Conservation (phyloP, 345 rosid genomes). For the Mangifera indica region DNA sequence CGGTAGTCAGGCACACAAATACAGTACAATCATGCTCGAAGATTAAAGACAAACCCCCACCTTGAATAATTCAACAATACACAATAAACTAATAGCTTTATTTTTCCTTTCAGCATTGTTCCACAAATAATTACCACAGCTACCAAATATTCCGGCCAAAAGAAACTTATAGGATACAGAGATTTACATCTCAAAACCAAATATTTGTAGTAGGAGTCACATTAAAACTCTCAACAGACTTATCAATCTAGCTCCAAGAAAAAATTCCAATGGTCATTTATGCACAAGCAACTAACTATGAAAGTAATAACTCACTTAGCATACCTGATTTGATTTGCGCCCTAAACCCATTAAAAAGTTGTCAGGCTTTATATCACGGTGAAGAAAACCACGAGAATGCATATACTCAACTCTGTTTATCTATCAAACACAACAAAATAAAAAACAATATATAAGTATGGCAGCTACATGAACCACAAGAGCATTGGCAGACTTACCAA, state of each 20-base stretch:
- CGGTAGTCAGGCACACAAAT: too few species aligned
- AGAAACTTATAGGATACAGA: not conserved
- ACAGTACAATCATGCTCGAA: too few species aligned
- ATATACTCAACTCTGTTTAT: slow-evolving; percentile 86
- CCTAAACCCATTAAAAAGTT: slow-evolving; percentile 93
- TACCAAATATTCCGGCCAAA: not conserved
- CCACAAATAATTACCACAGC: not conserved
- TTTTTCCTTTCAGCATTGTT: not conserved
- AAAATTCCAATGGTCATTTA: not conserved
- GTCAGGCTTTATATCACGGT: slow-evolving; percentile 93
- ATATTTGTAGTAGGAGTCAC: not conserved
- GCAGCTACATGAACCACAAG: slow-evolving; percentile 9
- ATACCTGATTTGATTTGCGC: slow-evolving; percentile 91
- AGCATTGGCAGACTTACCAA: slow-evolving; percentile 47
- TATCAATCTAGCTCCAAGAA: not conserved
- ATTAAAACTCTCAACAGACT: not conserved
- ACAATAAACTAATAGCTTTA: not conserved
- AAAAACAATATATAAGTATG: slow-evolving; percentile 1
- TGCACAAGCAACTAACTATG: not conserved
- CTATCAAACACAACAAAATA: slow-evolving; percentile 31
- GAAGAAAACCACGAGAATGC: slow-evolving; percentile 86
- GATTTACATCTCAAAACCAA: not conserved
- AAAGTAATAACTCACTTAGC: not conserved
- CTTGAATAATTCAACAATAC: not conserved
- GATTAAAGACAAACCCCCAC: too few species aligned